Evolutionary conservation across 257 asterid genomes (phyloP).

Genomic region (Osmanthus fragrans): DNA sequence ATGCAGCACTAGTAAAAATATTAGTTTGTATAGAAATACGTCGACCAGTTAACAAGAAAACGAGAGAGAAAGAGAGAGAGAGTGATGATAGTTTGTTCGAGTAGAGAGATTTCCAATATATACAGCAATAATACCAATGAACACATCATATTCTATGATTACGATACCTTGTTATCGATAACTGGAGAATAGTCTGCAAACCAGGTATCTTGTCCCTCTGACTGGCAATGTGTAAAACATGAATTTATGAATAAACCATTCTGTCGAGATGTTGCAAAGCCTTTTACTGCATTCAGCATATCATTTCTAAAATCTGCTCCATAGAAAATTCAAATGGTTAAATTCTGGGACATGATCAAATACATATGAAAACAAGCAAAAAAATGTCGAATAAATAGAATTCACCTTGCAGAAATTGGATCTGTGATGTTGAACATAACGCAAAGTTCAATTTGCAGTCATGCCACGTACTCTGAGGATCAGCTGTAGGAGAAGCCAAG

Average conservation of each 20-base stretch:
- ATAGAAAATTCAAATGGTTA: background rate
- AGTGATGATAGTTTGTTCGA: too few species aligned
- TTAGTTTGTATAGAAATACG: background rate
- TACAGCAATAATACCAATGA: background rate
- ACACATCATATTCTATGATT: too few species aligned
- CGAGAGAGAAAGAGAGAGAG: background rate
- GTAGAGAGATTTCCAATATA: too few species aligned
- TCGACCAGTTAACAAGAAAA: background rate
- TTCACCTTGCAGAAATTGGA: constrained; percentile 67
- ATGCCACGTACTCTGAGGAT: constrained; percentile 63
- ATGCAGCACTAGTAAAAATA: background rate
- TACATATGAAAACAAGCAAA: constrained; percentile 3
- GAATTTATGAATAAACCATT: constrained; percentile 85
- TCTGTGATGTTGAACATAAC: constrained; percentile 57
- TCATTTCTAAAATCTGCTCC: constrained; percentile 61
- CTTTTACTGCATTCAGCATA: constrained; percentile 59
- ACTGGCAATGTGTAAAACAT: constrained; percentile 95
- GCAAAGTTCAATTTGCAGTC: constrained; percentile 50
- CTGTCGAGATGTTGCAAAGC: constrained; percentile 42
- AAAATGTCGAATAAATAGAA: background rate
- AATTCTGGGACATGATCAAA: constrained; percentile 8
- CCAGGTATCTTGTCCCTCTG: constrained; percentile 98
- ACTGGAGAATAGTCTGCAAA: constrained; percentile 73
- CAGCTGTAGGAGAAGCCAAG: constrained; percentile 68
- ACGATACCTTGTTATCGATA: constrained; percentile 60